These are phyloP conservation scores for Quercus glauca DNA, from an alignment of 306 rosid species.

Conservation along the genomic window DNA sequence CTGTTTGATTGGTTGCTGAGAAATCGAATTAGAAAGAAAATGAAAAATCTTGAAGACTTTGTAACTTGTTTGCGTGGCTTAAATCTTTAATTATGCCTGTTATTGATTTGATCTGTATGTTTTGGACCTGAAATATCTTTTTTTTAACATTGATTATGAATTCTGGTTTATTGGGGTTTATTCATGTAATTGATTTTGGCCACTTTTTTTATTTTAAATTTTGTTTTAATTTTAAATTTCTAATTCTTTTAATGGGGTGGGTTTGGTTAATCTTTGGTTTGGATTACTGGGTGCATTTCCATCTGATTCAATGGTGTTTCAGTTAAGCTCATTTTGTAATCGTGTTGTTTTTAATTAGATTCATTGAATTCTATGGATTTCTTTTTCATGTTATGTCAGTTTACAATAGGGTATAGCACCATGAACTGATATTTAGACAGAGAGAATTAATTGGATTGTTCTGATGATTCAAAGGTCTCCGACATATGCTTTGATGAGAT, in stretches of 20 bases:
- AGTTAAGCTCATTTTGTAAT: neutral
- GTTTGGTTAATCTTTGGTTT: neutral
- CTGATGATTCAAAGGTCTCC: neutral
- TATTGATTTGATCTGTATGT: slow-evolving; percentile 36
- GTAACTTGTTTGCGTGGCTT: neutral
- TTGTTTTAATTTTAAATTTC: neutral
- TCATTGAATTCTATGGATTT: neutral
- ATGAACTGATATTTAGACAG: neutral
- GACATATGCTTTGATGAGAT: neutral
- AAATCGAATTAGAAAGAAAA: neutral
- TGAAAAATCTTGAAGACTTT: neutral
- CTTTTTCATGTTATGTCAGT: too few relatives aligned
- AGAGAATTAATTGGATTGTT: neutral
- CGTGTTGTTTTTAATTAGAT: neutral
- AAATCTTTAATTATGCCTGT: neutral
- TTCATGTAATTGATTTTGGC: neutral
- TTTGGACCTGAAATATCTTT: neutral
- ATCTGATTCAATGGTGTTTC: neutral
- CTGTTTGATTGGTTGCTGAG: slow-evolving; percentile 19
- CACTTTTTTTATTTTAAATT: neutral
- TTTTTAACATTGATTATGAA: neutral
- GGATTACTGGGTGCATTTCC: neutral
- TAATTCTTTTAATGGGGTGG: neutral
- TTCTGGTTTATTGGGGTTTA: slow-evolving; percentile 3
- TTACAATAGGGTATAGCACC: too few relatives aligned